Base-by-base conservation (phyloP, 2,329 filamentous ascomycete species). In the Aspergillus versicolor region DNA sequence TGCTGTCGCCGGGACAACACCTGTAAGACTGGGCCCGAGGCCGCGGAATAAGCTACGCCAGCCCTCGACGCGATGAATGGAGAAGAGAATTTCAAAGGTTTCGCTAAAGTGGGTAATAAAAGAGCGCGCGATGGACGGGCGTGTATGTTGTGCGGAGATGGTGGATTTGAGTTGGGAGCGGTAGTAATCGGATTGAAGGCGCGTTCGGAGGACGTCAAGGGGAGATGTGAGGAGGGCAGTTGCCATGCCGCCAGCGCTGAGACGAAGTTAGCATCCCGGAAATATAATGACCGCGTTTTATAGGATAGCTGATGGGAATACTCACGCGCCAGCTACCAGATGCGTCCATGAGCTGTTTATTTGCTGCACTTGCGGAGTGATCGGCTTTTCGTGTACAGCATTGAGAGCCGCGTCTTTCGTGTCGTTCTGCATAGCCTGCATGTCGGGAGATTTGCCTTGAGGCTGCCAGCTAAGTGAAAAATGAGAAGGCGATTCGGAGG, bases 161-260 rank as follows among this genome's bases (percentile, higher is more conserved):
- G 87, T 84, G 30, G 83, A 82, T 40, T 52, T 58, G 52, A 94
- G 82, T 73, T 95, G 52, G 9, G 87, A 83, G 74, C 96, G 91
- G 80, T 97, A 97, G 73, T 94, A 95, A 70, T 96, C 92, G 12
- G 91, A 92, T 74, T 97, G 93, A 56, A 97, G 79, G 74, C 96
- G 96, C 42, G 93, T 97, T 80, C 97, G 96, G 74, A 97, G 96
- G 58, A 97, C 93, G 78, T 97, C 93, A 65, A 97, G 86, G 37
- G 93, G 93, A 72, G 92, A 97, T 51, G 92, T 96, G 59, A 96
- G 88, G 52, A 97, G 83, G 52, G 92, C 93, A 11, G 91, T 95
- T 34, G 90, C 91, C 69, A 96, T 90, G 43, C 93, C 93, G 54
- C 91, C 92, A 56, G 63, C 63, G 61, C 69, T 71, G 46, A 21